Base-by-base conservation (phyloP, 2,329 filamentous ascomycete species). In the Arthrocladium fulminans region DNA sequence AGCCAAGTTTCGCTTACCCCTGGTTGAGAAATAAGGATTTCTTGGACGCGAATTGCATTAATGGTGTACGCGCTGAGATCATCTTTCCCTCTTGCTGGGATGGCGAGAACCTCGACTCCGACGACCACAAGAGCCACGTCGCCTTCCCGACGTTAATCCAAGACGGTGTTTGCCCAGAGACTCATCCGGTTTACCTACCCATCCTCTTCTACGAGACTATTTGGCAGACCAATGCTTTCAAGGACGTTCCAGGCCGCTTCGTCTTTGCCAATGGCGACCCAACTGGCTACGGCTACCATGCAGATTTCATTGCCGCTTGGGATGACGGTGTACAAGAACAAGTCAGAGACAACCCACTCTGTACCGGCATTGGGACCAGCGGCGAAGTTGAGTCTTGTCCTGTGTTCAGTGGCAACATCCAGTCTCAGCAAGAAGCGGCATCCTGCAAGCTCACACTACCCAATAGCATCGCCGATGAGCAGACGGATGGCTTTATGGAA, bases 51-150 rank as follows among this genome's bases (percentile, higher is more conserved):
- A 81, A 90, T 67, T 97, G 90, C 69, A 68, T 69, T n/a, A 76
- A 94, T 60, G 90, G 90, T 50, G 62, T 94, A 39, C 83, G 88
- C 40, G 72, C 90, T 38, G 88, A 95, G 67, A 67, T 94, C 51
- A 86, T 87, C 77, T 94, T 95, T 68, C 86, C 87, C 0, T 88
- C 83, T 1, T 95, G 88, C 76, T 94, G 88, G 84, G 86, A 92
- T 59, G 86, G 86, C 44, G 74, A 79, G 58, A 74, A 83, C 53
- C 55, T 70, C 9, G 74, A 77, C 56, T 70, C 73, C 2, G 17
- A 55, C 0, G 71, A 81, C 59, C 75, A 81, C 66, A 71, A 71
- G 54, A 73, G 70, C 25, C 79, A 96, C 63, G 76, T 95, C 53
- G 84, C 83, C 3, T 96, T 88, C 64, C 87, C 88, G 1, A 75